phyloP scores from a whole-genome alignment of 192 early-diverging fungal species.

The Backusella macrospora region DNA sequence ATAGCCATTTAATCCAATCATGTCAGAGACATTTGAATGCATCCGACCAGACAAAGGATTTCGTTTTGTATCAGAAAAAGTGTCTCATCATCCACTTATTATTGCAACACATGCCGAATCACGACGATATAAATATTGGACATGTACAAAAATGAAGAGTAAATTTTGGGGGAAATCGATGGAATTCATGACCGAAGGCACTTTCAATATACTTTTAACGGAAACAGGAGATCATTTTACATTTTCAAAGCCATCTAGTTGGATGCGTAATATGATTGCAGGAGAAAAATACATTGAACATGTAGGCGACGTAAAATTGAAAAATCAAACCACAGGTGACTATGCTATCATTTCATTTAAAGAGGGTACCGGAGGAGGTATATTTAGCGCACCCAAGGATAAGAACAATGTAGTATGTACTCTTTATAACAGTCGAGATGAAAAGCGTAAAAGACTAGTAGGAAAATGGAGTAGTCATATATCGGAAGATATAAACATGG shows the following conservation, averaged over 20 bases:
- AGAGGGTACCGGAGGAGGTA: conserved; percentile 66
- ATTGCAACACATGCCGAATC: conserved; percentile 89
- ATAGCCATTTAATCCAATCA: conserved; percentile 93
- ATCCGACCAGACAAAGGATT: conserved; percentile 84
- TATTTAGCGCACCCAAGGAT: conserved; percentile 53
- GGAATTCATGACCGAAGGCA: conserved; percentile 86
- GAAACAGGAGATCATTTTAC: conserved; percentile 75
- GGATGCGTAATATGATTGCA: conserved; percentile 89
- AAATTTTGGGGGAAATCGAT: conserved; percentile 90
- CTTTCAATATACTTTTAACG: conserved; percentile 74
- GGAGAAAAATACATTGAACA: conserved; percentile 85
- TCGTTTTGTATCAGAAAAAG: conserved; percentile 93
- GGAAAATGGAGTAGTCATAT: conserved; percentile 69
- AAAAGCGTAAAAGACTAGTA: conserved; percentile 49
- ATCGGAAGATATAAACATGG: conserved; percentile 52
- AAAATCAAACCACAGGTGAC: conserved; percentile 71
- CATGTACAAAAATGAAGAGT: conserved; percentile 86
- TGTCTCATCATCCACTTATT: conserved; percentile 90
- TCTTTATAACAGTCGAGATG: conserved; percentile 47
- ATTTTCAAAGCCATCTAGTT: conserved; percentile 86
- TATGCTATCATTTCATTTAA: conserved; percentile 78
- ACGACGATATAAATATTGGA: conserved; percentile 75
- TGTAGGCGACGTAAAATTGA: conserved; percentile 84
- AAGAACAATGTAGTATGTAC: conserved; percentile 72
- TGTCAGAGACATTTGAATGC: conserved; percentile 96